Base-by-base conservation (phyloP, 1,284 basidiomycete species). In the Ceratobasidium sp. region DNA sequence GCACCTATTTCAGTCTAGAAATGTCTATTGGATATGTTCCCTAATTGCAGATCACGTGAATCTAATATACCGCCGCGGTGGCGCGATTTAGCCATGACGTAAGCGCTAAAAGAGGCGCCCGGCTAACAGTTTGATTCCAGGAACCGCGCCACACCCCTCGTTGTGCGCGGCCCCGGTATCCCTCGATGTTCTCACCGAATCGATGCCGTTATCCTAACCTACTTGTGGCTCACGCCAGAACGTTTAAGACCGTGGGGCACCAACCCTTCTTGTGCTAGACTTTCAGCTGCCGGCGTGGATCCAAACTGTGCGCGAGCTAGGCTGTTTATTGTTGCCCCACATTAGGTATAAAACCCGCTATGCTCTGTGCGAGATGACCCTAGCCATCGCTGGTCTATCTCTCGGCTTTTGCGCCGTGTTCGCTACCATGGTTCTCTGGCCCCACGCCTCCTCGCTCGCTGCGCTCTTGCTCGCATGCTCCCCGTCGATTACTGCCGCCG, bases 401-500 rank as follows among this genome's bases (percentile, higher is more conserved):
- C 51, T 69, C 53, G 39, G 37, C 19, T 58, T 58, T 31, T 53
- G 53, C 29, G 39, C 59, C 54, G 41, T 62, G 59, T 24, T 69
- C n/a, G 46, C 31, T 48, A 69, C 66, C 24, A 69, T 69, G 66
- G 66, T 69, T 54, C 53, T 69, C 53, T 69, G 66, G 66, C 54
- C 51, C 27, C 53, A 53, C 24, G 54, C 53, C 13, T 69, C 1
- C 27, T 43, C 66, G 5, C 22, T 62, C 37, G 37, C 59, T 16
- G 59, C 59, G 59, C 59, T 69, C 39, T 53, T 69, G 24, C 5
- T 58, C 34, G 54, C 66, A 8, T 43, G 2, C 48, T 14, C 64
- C n/a, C 66, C 66, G 53, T 41, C 53, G 1, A 58, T 69, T 39
- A 19, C 46, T 31, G 66, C 53, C 1, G 66, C 66, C 16, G 16